These are phyloP conservation scores for Musa itinerans DNA, from an alignment of 176 grass and related monocot species.

Conservation along the genomic window DNA sequence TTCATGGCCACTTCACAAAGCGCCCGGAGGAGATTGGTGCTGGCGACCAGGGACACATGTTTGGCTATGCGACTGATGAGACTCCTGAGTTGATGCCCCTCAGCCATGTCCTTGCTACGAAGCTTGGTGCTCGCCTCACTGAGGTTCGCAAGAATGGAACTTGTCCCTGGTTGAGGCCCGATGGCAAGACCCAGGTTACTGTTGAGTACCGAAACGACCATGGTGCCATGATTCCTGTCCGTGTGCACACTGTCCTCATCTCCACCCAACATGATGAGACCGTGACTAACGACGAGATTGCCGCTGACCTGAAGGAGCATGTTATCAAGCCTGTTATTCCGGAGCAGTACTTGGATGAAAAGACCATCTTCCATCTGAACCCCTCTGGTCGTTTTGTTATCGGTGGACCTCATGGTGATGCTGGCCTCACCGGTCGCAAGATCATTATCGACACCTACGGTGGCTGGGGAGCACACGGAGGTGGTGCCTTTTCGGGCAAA, in stretches of 20 bases:
- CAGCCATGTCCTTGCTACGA: slow-evolving; percentile 2
- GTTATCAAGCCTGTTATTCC: slow-evolving; percentile 1
- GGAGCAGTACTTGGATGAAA: background rate
- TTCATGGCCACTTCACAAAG: slow-evolving; percentile 7
- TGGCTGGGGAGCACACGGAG: slow-evolving; percentile 3
- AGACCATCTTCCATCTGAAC: slow-evolving; percentile 4
- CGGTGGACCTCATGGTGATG: background rate
- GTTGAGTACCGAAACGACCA: background rate
- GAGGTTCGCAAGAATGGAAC: slow-evolving; percentile 4
- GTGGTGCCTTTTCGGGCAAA: background rate
- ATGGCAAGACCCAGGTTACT: slow-evolving; percentile 5
- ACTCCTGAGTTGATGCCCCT: slow-evolving; percentile 8
- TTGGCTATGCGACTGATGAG: background rate
- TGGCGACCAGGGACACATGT: slow-evolving; percentile 7
- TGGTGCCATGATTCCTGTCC: slow-evolving; percentile 1
- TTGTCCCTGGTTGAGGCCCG: background rate
- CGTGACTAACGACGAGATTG: background rate
- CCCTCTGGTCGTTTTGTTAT: background rate
- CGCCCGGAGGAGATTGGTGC: slow-evolving; percentile 1
- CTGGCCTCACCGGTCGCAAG: slow-evolving; percentile 2
- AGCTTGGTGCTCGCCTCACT: background rate
- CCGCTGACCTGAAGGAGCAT: background rate
- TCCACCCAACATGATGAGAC: slow-evolving; percentile 2
- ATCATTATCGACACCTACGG: slow-evolving; percentile 1
- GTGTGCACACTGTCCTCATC: background rate